Evolutionary conservation across 2,329 filamentous ascomycete genomes (phyloP).

Genomic region (Talaromyces sp.): DNA sequence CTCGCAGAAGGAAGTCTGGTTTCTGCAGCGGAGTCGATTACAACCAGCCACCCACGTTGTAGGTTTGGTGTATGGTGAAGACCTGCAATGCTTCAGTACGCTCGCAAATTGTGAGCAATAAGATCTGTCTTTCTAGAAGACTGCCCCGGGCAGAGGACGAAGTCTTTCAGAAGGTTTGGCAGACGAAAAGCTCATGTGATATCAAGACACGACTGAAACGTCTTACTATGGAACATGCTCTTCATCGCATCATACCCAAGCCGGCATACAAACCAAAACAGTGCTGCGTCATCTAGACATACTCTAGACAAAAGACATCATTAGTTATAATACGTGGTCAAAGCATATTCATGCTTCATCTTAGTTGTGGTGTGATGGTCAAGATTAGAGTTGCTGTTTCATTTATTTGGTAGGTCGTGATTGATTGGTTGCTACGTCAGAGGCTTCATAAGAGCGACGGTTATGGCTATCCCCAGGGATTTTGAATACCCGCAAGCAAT

Average conservation of each 20-base stretch:
- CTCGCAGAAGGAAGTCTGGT: background rate
- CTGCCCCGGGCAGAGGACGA: background rate
- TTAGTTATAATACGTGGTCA: background rate
- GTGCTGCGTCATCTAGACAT: background rate
- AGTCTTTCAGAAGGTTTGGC: no score
- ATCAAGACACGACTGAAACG: background rate
- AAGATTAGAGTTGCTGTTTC: background rate
- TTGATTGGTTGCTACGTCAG: conserved; percentile 3
- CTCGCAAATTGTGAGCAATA: background rate
- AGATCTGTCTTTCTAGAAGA: background rate
- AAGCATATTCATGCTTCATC: background rate
- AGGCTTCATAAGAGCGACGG: conserved; percentile 2
- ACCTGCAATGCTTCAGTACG: background rate
- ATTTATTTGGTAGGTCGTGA: background rate
- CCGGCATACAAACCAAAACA: background rate
- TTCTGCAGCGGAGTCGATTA: background rate
- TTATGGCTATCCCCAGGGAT: background rate
- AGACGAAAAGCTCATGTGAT: background rate
- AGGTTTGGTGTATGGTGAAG: background rate
- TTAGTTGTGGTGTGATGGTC: background rate
- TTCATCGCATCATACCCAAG: background rate
- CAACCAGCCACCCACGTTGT: background rate
- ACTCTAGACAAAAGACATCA: background rate
- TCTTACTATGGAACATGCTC: background rate
- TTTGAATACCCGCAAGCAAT: background rate